phyloP scores from a whole-genome alignment of 2,329 filamentous ascomycete species.

The Phialophora tarda region DNA sequence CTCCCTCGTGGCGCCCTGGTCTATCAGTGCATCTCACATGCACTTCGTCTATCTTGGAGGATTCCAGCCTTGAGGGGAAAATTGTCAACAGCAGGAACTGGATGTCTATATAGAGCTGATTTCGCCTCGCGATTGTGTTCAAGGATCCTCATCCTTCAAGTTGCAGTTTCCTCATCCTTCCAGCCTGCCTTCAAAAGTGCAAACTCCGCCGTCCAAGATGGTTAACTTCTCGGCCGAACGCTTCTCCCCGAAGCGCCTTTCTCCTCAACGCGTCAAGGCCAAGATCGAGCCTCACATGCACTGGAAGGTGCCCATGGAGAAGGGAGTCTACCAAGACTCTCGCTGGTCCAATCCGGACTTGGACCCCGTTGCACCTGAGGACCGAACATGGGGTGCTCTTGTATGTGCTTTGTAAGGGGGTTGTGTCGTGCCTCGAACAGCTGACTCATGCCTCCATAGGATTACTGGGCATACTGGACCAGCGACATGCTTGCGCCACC shows the following conservation, averaged over 20 bases:
- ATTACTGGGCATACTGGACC: conserved; percentile 52
- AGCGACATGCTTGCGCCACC: conserved; percentile 55
- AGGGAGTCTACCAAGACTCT: conserved; percentile 48
- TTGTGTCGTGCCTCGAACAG: background rate
- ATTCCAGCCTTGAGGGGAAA: conserved; percentile 20
- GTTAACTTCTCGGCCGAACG: conserved; percentile 29
- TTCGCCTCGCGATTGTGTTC: conserved; percentile 8
- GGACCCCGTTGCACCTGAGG: conserved; percentile 49
- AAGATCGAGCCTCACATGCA: conserved; percentile 49
- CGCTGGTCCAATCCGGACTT: conserved; percentile 57
- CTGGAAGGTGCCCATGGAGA: conserved; percentile 47
- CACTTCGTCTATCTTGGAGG: conserved; percentile 25
- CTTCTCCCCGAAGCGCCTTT: conserved; percentile 38
- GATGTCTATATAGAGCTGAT: conserved; percentile 29
- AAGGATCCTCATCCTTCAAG: conserved; percentile 13
- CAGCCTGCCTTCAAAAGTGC: background rate
- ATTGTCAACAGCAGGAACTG: conserved; percentile 10
- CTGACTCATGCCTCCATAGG: conserved; percentile 15
- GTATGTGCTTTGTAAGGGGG: conserved; percentile 22
- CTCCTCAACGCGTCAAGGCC: conserved; percentile 45
- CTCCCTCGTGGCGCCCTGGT: conserved; percentile 28
- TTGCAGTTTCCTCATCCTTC: conserved; percentile 1
- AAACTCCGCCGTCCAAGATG: conserved; percentile 18
- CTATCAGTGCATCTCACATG: conserved; percentile 28
- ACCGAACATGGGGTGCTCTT: conserved; percentile 54